Conservation (phyloP, 176 grass and related monocot genomes). For the Aegilops umbellulata region DNA sequence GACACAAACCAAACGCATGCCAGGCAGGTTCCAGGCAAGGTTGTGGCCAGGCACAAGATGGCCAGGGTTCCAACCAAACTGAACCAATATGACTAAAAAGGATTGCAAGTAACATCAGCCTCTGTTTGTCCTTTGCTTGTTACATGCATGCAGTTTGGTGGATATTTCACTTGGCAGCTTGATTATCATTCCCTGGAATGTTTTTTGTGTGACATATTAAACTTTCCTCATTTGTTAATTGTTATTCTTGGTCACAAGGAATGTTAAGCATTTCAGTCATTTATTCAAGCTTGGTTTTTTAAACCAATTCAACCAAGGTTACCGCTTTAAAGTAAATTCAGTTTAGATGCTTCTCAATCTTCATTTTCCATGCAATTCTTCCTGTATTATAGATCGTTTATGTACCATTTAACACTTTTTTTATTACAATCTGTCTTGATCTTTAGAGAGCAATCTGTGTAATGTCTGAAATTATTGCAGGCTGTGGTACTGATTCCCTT, state of each 20-base stretch:
- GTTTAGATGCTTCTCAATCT: constrained; percentile 15
- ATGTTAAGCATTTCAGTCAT: neutral
- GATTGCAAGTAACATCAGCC: neutral
- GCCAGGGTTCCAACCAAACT: no score
- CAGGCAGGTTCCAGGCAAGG: no score
- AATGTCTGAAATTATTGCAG: constrained; percentile 38
- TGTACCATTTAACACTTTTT: neutral
- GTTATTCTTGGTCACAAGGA: neutral
- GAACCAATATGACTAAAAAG: neutral
- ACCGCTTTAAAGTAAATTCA: neutral
- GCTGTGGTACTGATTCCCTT: neutral
- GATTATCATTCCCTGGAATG: neutral
- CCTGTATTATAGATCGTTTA: neutral
- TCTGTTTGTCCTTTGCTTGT: neutral
- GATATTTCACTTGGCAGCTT: neutral
- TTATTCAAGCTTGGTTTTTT: neutral
- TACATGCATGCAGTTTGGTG: neutral
- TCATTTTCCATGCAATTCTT: neutral
- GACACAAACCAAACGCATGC: no score
- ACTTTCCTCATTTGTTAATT: neutral
- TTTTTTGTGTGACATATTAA: neutral
- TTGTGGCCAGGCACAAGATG: no score
- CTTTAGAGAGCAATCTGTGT: neutral
- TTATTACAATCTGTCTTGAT: neutral
- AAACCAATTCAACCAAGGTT: neutral